Evolutionary conservation across 2,329 filamentous ascomycete species (phyloP).

Genomic region (Apiospora rasikravindrae): DNA sequence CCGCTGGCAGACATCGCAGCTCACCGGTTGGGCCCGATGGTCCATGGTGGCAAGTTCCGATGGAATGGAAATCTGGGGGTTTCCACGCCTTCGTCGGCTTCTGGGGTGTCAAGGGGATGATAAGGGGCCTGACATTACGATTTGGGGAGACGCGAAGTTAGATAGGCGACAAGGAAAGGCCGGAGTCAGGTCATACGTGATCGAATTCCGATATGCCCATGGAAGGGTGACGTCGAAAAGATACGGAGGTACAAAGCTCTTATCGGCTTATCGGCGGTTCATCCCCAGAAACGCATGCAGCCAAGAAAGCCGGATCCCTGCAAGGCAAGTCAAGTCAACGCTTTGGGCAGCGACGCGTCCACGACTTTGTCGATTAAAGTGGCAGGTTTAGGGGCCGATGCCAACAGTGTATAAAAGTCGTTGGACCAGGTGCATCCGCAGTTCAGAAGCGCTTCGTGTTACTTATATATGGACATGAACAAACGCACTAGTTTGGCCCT

Average conservation of each 20-base stretch:
- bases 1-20: constrained; percentile 71
- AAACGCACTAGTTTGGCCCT: background rate
- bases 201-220: constrained; percentile 21
- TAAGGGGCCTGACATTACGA: background rate
- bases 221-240: constrained; percentile 29
- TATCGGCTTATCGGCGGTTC: constrained; percentile 30
- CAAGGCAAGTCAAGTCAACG: constrained; percentile 20
- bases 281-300: constrained; percentile 3
- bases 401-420: background rate
- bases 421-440: background rate
- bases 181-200: background rate
- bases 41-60: constrained; percentile 13
- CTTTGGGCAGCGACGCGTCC: constrained; percentile 34
- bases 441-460: background rate
- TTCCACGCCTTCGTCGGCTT: constrained; percentile 1
- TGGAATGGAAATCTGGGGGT: background rate
- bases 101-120: background rate
- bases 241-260: constrained; percentile 27
- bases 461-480: background rate
- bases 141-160: background rate
- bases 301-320: constrained; percentile 9
- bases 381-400: background rate
- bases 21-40: constrained; percentile 46
- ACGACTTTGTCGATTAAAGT: constrained; percentile 5
- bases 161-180: background rate